Evolutionary conservation across 192 early-diverging fungal genomes (phyloP).

Genomic region (Allomyces javanicus): DNA sequence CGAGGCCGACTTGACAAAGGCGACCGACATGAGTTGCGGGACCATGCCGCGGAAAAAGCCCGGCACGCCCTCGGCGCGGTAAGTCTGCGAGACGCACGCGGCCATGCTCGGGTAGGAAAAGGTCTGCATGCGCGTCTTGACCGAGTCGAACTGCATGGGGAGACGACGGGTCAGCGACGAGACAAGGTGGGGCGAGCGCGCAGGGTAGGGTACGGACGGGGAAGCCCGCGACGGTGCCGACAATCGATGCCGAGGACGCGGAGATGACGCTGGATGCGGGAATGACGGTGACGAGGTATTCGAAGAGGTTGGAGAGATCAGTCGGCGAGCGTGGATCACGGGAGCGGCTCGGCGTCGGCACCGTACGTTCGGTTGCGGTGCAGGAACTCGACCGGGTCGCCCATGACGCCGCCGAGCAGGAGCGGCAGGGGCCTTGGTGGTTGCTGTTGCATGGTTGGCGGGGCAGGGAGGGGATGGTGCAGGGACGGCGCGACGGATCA

Average conservation of each 20-base stretch:
- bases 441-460: too few relatives aligned
- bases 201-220: conserved; percentile 18
- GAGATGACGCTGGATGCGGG: conserved; percentile 28
- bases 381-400: too few relatives aligned
- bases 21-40: conserved; percentile 65
- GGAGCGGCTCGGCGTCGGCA: too few relatives aligned
- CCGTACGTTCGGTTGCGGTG: too few relatives aligned
- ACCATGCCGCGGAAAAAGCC: conserved; percentile 76
- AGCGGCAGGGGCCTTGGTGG: too few relatives aligned
- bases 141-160: conserved; percentile 54
- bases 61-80: conserved; percentile 54
- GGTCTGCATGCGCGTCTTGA: conserved; percentile 96
- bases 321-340: too few relatives aligned
- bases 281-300: too few relatives aligned
- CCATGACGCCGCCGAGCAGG: too few relatives aligned
- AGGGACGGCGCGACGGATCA: too few relatives aligned
- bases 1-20: conserved; percentile 71
- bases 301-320: too few relatives aligned
- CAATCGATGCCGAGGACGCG: conserved; percentile 46
- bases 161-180: conserved; percentile 1
- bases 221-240: conserved; percentile 46
- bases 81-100: conserved; percentile 54
- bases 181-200: neutral
- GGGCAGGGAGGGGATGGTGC: too few relatives aligned
- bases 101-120: conserved; percentile 58